Percentiles rank a stretch among this genome's conserved stretches.
Evolutionary conservation across 176 grass and related monocot genomes (phyloP).

Genomic region (Puya raimondii): DNA sequence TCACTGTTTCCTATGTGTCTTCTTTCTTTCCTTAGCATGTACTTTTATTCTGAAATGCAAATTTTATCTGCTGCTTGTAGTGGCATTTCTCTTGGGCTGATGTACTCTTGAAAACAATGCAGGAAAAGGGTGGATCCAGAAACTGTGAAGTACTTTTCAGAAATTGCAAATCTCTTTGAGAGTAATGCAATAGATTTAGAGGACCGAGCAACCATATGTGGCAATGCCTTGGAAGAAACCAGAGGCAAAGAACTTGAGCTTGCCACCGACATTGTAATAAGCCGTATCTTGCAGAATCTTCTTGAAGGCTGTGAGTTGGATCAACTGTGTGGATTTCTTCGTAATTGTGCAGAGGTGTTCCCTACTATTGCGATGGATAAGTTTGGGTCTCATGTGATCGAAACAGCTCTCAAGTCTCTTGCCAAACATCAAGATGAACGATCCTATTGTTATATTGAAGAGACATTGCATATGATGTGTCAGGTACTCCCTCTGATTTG

Average conservation of each 20-base stretch:
- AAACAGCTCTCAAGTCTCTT: constrained; percentile 67
- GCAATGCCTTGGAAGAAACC: constrained; percentile 88
- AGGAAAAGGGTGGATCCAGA: constrained; percentile 90
- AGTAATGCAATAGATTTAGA: constrained; percentile 64
- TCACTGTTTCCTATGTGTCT: not conserved
- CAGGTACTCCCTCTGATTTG: constrained; percentile 34
- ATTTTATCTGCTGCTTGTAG: too few species aligned
- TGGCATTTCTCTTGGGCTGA: constrained; percentile 1
- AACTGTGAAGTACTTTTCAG: constrained; percentile 72
- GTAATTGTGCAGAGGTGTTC: constrained; percentile 40
- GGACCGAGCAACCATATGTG: constrained; percentile 58
- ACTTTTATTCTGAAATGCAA: constrained; percentile 5
- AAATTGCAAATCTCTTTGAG: constrained; percentile 78
- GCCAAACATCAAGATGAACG: constrained; percentile 62
- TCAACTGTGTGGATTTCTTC: constrained; percentile 65
- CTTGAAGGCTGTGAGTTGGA: constrained; percentile 72
- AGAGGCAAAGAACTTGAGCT: constrained; percentile 84
- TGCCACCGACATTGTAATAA: constrained; percentile 63
- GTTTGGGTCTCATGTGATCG: constrained; percentile 73
- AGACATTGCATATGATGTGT: constrained; percentile 65
- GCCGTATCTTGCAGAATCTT: constrained; percentile 69
- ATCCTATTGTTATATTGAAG: constrained; percentile 48
- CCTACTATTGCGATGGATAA: constrained; percentile 51
- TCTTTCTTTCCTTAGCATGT: constrained; percentile 1
- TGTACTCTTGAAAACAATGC: constrained; percentile 7